Percentiles rank a stretch among this genome's conserved stretches.
These are phyloP conservation scores for Neofusicoccum sp. DNA, from an alignment of 2,329 filamentous ascomycete genomes.

Conservation along the genomic window DNA sequence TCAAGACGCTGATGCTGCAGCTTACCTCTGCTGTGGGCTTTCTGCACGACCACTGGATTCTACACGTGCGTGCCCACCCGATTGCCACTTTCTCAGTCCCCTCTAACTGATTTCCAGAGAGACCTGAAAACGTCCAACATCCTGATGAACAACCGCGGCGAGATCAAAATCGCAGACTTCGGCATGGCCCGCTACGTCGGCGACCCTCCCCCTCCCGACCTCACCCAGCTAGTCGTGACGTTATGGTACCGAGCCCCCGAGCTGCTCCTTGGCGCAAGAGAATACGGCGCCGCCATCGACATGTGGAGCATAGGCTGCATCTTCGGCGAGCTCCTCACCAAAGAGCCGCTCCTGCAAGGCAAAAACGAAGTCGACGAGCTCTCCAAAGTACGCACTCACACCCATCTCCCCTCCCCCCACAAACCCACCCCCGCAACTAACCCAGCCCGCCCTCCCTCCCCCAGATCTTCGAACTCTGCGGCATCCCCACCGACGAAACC, in stretches of 20 bases:
- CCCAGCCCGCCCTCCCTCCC: background rate
- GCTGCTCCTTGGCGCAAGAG: conserved; percentile 76
- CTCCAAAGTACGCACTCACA: conserved; percentile 53
- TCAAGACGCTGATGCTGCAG: conserved; percentile 87
- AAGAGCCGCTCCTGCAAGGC: conserved; percentile 81
- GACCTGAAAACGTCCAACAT: conserved; percentile 94
- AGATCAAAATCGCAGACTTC: conserved; percentile 95
- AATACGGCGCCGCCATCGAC: conserved; percentile 78
- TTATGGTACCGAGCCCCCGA: conserved; percentile 96
- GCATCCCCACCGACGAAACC: conserved; percentile 75
- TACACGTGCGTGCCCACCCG: conserved; percentile 50
- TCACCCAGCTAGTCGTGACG: conserved; percentile 93
- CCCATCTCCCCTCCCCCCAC: conserved; percentile 19
- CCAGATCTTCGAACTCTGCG: conserved; percentile 83
- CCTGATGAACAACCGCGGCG: conserved; percentile 90
- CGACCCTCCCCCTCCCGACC: conserved; percentile 69
- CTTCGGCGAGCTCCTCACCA: conserved; percentile 85
- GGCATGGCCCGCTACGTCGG: conserved; percentile 94
- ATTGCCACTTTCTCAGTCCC: conserved; percentile 13
- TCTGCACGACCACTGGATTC: conserved; percentile 86
- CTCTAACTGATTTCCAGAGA: conserved; percentile 53
- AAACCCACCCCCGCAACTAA: conserved; percentile 19
- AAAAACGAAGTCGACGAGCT: conserved; percentile 93
- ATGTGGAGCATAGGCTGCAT: conserved; percentile 98
- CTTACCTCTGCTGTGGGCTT: conserved; percentile 79